Conservation (phyloP, 345 rosid species). For the Ceriops decandra region DNA sequence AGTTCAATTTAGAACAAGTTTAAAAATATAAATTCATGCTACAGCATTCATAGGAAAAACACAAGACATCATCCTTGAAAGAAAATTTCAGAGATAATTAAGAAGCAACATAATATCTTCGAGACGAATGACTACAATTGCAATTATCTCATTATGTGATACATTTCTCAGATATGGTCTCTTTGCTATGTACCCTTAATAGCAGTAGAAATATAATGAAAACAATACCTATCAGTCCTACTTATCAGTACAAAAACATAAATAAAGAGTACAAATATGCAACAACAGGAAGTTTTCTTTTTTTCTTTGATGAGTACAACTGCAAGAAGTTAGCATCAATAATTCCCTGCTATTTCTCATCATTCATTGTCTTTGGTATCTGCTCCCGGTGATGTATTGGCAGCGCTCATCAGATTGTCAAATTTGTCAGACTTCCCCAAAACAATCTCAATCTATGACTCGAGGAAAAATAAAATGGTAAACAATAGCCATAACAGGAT, state of each 20-base stretch:
- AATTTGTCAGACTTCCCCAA: slow-evolving; percentile 71
- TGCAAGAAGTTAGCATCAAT: slow-evolving; percentile 12
- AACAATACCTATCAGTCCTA: no score
- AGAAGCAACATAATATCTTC: neutral
- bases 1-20: no score
- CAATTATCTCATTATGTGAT: neutral
- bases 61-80: no score
- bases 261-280: neutral
- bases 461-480: neutral
- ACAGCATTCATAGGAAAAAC: no score
- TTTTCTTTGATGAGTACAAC: neutral
- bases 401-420: slow-evolving; percentile 52
- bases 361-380: slow-evolving; percentile 34
- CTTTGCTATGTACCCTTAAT: no score
- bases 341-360: slow-evolving; percentile 2
- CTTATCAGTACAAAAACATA: no score
- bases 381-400: slow-evolving; percentile 16
- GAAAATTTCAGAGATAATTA: neutral
- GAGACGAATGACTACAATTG: neutral
- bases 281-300: neutral
- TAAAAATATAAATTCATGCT: no score
- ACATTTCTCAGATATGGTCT: no score
- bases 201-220: no score
- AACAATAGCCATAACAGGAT: neutral
- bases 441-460: slow-evolving; percentile 63